These are phyloP conservation scores for Fusarium coffeatum DNA, from an alignment of 2,329 filamentous ascomycete species.

Conservation along the genomic window DNA sequence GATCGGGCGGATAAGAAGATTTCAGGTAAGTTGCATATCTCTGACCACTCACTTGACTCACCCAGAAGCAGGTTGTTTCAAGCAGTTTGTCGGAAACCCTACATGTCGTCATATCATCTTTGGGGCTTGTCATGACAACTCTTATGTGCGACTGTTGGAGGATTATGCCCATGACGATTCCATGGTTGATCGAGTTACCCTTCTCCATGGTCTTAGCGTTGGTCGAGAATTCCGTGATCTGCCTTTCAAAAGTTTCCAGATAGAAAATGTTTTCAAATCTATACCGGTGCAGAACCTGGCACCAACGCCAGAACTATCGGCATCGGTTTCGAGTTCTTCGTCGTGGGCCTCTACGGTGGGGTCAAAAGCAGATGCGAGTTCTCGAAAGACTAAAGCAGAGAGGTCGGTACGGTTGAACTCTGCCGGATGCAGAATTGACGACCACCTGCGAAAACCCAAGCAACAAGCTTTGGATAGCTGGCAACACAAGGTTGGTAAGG, in stretches of 20 bases:
- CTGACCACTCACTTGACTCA: neutral
- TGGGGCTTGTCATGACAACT: neutral
- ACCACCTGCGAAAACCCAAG: neutral
- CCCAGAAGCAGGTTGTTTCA: neutral
- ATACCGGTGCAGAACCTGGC: neutral
- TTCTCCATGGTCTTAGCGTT: neutral
- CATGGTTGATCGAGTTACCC: neutral
- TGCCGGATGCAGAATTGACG: neutral
- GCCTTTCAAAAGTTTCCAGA: neutral
- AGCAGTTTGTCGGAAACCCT: neutral
- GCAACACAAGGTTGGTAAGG: neutral
- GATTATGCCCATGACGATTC: neutral
- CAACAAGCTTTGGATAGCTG: neutral
- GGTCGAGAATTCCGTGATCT: neutral
- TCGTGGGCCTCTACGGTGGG: neutral
- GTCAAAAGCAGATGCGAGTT: neutral
- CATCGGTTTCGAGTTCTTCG: neutral
- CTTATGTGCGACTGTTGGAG: neutral
- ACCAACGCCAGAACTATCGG: neutral
- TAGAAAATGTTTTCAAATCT: neutral
- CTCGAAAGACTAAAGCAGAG: neutral
- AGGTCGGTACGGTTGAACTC: neutral
- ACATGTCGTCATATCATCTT: neutral
- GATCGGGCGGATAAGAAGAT: neutral
- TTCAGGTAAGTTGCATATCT: neutral